A percentile compares a stretch with the other conserved stretches of the same genome.
phyloP scores from a whole-genome alignment of 768 basidiomycete genomes.

The Phlebiopsis flavidoalba region DNA sequence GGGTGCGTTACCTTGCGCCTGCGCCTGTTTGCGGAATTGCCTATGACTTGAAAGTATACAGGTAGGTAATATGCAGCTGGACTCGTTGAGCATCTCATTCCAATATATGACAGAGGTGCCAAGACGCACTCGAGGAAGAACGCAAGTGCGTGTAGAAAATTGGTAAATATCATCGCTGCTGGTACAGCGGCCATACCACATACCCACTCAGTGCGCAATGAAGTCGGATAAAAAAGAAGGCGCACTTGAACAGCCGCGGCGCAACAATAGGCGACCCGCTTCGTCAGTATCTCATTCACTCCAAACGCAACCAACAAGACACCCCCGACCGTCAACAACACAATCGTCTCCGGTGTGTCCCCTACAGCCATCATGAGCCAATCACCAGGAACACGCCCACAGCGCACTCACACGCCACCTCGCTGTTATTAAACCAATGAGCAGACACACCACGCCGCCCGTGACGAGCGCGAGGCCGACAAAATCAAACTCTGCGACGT shows the following conservation, averaged over 20 bases:
- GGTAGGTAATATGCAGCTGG: conserved; percentile 31
- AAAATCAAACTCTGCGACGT: conserved; percentile 34
- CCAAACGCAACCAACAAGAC: conserved; percentile 24
- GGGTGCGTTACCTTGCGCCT: conserved; percentile 23
- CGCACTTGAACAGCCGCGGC: conserved; percentile 32
- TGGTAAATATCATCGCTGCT: conserved; percentile 23
- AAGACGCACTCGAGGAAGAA: conserved; percentile 22
- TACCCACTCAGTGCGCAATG: background rate
- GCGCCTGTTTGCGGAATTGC: conserved; percentile 29
- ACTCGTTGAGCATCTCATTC: background rate
- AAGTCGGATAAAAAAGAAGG: background rate
- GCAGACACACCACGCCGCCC: conserved; percentile 30
- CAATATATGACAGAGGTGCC: background rate
- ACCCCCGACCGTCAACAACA: conserved; percentile 30
- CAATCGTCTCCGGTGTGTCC: conserved; percentile 28
- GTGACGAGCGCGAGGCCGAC: conserved; percentile 30
- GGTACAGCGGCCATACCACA: conserved; percentile 39
- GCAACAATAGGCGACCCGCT: conserved; percentile 32
- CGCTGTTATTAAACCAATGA: conserved; percentile 33
- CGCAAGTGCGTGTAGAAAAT: conserved; percentile 30
- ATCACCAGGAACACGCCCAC: background rate
- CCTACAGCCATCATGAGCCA: conserved; percentile 14
- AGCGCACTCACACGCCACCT: conserved; percentile 25
- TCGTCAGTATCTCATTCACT: conserved; percentile 31
- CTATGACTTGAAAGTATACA: conserved; percentile 38